A percentile compares a stretch with the other conserved stretches of the same genome.
Evolutionary conservation across 345 rosid species (phyloP).

Genomic region (Euphorbia lathyris): DNA sequence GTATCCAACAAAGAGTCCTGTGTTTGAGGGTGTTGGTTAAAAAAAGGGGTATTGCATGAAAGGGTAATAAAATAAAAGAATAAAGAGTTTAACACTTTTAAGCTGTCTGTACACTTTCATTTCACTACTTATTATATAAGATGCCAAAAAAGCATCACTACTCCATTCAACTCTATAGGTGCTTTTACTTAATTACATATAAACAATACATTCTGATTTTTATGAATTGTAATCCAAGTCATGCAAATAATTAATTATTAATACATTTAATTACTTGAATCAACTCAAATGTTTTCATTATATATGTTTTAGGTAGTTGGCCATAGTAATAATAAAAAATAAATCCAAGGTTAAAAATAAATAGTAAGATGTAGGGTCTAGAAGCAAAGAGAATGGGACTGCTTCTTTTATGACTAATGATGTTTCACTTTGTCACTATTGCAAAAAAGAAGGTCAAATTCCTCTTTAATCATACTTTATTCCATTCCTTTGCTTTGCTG

Average conservation of each 20-base stretch:
- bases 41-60: background rate
- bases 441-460: background rate
- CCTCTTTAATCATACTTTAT: slow-evolving; percentile 12
- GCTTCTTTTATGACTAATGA: too few relatives aligned
- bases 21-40: background rate
- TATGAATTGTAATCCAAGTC: too few relatives aligned
- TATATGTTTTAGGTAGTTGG: too few relatives aligned
- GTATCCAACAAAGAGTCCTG: background rate
- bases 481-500: slow-evolving; percentile 18
- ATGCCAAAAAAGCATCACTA: background rate
- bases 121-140: background rate
- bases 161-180: too few relatives aligned
- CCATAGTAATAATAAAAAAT: too few relatives aligned
- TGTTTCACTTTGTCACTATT: background rate
- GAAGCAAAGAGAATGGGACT: slow-evolving; percentile 1
- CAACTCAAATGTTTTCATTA: too few relatives aligned
- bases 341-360: too few relatives aligned
- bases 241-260: too few relatives aligned
- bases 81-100: background rate
- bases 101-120: background rate
- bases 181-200: too few relatives aligned
- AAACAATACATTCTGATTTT: too few relatives aligned
- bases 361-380: background rate
- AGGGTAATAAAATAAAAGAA: background rate
- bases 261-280: too few relatives aligned